These are phyloP conservation scores for Fusarium globosum DNA, from an alignment of 2,329 filamentous ascomycete species.

Conservation along the genomic window DNA sequence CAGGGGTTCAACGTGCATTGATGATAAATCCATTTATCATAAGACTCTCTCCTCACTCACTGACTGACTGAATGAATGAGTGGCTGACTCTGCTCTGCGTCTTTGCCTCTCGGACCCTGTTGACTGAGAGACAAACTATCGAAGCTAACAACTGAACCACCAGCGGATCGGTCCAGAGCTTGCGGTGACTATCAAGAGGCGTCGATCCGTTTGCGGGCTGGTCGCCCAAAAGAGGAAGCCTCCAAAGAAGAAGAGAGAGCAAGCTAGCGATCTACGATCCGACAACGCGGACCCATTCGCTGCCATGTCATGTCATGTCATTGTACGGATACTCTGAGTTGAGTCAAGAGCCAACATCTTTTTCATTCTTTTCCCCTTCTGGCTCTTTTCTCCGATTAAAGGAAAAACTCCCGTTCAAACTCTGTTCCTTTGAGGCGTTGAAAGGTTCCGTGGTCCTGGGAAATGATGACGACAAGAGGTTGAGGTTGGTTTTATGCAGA, in stretches of 20 bases:
- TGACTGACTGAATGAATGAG: neutral
- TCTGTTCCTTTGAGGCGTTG: neutral
- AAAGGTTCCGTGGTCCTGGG: neutral
- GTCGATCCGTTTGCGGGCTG: constrained; percentile 23
- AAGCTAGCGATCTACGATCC: constrained; percentile 18
- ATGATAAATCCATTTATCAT: neutral
- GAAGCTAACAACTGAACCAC: constrained; percentile 26
- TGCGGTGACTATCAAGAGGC: constrained; percentile 26
- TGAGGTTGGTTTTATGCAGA: constrained; percentile 12
- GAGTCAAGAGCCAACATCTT: constrained; percentile 4
- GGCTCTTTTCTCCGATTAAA: neutral
- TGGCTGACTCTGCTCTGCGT: neutral
- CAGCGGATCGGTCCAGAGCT: constrained; percentile 36
- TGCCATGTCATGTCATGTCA: neutral
- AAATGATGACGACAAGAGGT: neutral
- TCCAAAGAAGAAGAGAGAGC: neutral
- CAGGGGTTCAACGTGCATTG: neutral
- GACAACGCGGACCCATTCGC: neutral
- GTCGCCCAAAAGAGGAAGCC: constrained; percentile 14
- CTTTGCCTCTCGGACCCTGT: constrained; percentile 29
- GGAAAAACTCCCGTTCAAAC: neutral
- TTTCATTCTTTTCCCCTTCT: neutral
- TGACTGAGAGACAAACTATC: constrained; percentile 36
- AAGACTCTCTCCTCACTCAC: neutral
- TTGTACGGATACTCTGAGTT: neutral